phyloP scores from a whole-genome alignment of 225 moss, liverwort and hornwort genomes.

The Polytrichum commune region DNA sequence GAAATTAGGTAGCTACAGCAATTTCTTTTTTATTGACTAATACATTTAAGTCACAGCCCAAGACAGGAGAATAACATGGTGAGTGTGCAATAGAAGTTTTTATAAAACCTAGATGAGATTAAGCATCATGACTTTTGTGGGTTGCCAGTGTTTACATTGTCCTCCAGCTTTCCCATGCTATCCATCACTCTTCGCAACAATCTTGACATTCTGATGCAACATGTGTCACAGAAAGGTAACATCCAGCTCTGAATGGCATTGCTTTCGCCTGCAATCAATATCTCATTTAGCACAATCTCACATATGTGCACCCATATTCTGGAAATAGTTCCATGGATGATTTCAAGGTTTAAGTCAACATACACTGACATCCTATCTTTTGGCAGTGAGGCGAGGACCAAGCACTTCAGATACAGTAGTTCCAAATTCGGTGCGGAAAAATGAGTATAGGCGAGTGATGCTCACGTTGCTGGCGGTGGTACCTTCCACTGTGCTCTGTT shows the following conservation, averaged over 20 bases:
- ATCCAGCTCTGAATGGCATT: neutral
- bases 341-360: too few species aligned
- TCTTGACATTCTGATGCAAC: slow-evolving; percentile 74
- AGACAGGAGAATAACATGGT: too few species aligned
- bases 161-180: slow-evolving; percentile 86
- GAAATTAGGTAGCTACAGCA: too few species aligned
- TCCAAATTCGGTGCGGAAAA: slow-evolving; percentile 18
- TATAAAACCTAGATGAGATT: too few species aligned
- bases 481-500: slow-evolving; percentile 44
- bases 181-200: slow-evolving; percentile 96
- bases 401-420: slow-evolving; percentile 10
- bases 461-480: slow-evolving; percentile 56
- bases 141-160: slow-evolving; percentile 75
- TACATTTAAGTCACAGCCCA: too few species aligned
- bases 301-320: too few species aligned
- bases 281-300: too few species aligned
- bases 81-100: too few species aligned
- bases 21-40: too few species aligned
- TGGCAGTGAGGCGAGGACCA: neutral
- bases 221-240: slow-evolving; percentile 34
- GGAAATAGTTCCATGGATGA: too few species aligned
- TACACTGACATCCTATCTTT: neutral
- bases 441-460: slow-evolving; percentile 23
- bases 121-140: neutral
- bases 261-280: too few species aligned